Percentiles rank a stretch among this genome's conserved stretches.
These are phyloP conservation scores for Glebionis coronaria DNA, from an alignment of 129 eudicot genomes.

Conservation along the genomic window DNA sequence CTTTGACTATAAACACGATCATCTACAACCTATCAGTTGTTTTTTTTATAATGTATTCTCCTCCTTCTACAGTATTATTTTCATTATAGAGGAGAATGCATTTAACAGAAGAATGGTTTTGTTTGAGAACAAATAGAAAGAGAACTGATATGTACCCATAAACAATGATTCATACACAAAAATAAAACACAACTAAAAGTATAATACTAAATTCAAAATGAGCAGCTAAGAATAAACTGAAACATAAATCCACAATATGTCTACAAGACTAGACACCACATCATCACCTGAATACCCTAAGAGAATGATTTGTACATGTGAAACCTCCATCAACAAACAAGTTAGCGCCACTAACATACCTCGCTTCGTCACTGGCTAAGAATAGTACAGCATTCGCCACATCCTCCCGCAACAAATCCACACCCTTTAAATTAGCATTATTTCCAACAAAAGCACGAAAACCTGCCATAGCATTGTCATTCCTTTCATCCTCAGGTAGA, in stretches of 20 bases:
- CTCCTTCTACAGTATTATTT: too few relatives aligned
- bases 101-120: too few relatives aligned
- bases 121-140: too few relatives aligned
- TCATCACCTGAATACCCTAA: conserved; percentile 60
- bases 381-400: conserved; percentile 85
- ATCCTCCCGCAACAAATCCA: conserved; percentile 61
- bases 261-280: not conserved
- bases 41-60: too few relatives aligned
- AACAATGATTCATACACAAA: too few relatives aligned
- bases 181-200: too few relatives aligned
- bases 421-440: conserved; percentile 77
- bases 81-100: too few relatives aligned
- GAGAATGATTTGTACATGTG: conserved; percentile 51
- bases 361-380: conserved; percentile 84
- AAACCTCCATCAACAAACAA: conserved; percentile 97
- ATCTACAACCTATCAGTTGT: too few relatives aligned
- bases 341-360: conserved; percentile 75
- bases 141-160: too few relatives aligned
- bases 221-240: not conserved
- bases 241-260: not conserved
- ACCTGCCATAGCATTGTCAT: conserved; percentile 50
- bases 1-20: too few relatives aligned
- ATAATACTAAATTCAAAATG: too few relatives aligned
- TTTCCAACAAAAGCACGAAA: conserved; percentile 48
- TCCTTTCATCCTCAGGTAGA: conserved; percentile 63